phyloP scores from a whole-genome alignment of 345 rosid genomes.

The Salix suchowensis region DNA sequence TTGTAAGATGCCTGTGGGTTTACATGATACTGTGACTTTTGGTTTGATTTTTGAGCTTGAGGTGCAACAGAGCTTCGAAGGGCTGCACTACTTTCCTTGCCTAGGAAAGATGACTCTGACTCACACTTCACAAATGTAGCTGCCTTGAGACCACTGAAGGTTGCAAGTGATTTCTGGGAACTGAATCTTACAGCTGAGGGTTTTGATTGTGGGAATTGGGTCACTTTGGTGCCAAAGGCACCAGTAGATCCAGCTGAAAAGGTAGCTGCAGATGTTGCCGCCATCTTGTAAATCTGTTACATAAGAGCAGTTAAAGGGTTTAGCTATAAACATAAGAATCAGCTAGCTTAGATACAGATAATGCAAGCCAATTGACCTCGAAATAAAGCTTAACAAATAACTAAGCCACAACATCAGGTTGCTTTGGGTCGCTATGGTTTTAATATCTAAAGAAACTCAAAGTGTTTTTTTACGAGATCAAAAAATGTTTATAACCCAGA shows the following conservation, averaged over 20 bases:
- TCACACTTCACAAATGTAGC: conserved; percentile 42
- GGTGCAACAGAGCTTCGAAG: conserved; percentile 38
- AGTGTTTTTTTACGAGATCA: neutral
- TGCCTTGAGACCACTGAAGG: conserved; percentile 62
- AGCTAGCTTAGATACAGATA: neutral
- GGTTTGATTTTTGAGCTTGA: conserved; percentile 34
- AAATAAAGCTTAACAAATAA: neutral
- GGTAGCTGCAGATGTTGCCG: conserved; percentile 59
- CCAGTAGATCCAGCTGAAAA: conserved; percentile 52
- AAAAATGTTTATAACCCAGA: neutral
- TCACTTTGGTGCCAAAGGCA: conserved; percentile 41
- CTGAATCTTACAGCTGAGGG: conserved; percentile 32
- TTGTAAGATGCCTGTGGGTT: conserved; percentile 62
- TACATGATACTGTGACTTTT: conserved; percentile 33
- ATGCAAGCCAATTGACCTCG: neutral
- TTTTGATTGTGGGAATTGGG: conserved; percentile 40
- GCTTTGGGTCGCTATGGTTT: neutral
- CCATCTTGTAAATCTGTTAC: conserved; percentile 44
- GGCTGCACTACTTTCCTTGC: conserved; percentile 43
- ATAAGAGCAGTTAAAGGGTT: neutral
- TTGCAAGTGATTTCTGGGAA: conserved; percentile 37
- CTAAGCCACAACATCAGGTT: neutral
- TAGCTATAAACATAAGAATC: neutral
- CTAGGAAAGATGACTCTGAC: conserved; percentile 50
- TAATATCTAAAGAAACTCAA: neutral